These are phyloP conservation scores for Ophiocordyceps camponoti-floridani DNA, from an alignment of 2,329 filamentous ascomycete genomes.

Conservation along the genomic window DNA sequence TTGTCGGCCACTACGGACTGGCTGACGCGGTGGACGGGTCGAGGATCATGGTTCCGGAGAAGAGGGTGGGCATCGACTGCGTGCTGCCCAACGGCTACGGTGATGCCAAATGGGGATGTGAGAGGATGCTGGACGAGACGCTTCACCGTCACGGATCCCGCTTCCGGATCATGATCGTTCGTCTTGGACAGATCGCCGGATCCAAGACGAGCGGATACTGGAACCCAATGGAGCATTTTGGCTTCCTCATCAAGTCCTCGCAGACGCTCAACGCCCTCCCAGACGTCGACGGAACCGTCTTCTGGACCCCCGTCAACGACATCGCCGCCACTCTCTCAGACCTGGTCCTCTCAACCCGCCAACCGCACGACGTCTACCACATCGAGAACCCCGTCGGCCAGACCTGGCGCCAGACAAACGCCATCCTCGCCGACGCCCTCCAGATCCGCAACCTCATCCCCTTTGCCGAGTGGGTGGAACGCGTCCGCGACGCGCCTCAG, in stretches of 20 bases:
- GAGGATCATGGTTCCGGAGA: conserved; percentile 21
- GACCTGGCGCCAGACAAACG: conserved; percentile 5
- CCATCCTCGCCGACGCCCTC: conserved; percentile 2
- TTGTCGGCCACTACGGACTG: conserved; percentile 12
- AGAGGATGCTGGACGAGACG: conserved; percentile 29
- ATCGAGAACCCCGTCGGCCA: conserved; percentile 8
- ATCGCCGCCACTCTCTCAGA: conserved; percentile 4
- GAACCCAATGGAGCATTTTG: conserved; percentile 33
- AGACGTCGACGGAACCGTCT: conserved; percentile 18
- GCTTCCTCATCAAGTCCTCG: conserved; percentile 29
- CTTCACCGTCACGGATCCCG: conserved; percentile 20
- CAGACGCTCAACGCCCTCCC: conserved; percentile 25
- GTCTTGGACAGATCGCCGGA: conserved; percentile 35
- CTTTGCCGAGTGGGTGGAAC: conserved; percentile 3
- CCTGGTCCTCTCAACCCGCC: not conserved
- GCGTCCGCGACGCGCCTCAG: conserved; percentile 1
- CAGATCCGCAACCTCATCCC: conserved; percentile 2
- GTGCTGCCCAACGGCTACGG: conserved; percentile 29
- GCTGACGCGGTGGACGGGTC: conserved; percentile 4
- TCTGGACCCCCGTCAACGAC: conserved; percentile 27
- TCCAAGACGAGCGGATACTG: conserved; percentile 29
- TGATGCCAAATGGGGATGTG: conserved; percentile 32
- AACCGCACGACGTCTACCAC: conserved; percentile 6
- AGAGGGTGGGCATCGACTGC: conserved; percentile 16
- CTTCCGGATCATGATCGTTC: conserved; percentile 25